Base-by-base conservation (phyloP, 805 yeast species). In the Starmerella floris region DNA sequence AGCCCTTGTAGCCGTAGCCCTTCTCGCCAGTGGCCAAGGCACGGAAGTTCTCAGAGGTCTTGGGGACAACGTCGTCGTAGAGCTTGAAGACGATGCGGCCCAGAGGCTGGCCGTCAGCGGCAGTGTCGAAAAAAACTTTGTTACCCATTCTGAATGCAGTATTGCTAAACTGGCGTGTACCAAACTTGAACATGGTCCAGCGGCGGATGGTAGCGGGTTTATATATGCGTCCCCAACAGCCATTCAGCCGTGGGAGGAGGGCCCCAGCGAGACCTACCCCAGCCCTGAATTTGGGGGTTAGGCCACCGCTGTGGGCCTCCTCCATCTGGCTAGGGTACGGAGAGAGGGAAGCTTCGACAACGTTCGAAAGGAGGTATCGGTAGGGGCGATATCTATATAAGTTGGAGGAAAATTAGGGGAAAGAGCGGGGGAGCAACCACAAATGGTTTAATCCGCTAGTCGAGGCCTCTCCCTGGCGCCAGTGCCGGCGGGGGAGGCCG, bases 41-140 rank as follows among this genome's bases (percentile, higher is more conserved):
- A 68, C 94, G 79, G 81, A 87, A 87, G 74, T 87, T 87, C 68
- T 82, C 93, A 54, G 93, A 79, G 51, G 96, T 87, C 76, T 84
- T 87, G 68, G 96, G 96, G 54, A 81, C 91, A 56, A 79, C 81
- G 61, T 82, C 87, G 71, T 80, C 76, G 77, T 78, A 84, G 62
- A 85, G 76, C 66, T 84, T 70, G 80, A 88, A 88, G 62, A 74
- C 72, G 60, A 88, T 69, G 69, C 84, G 79, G 60, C 94, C 94
- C 62, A 80, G 68, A 64, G 77, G 72, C 64, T 72, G 70, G 64
- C 83, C 87, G 69, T 79, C 74, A 55, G 80, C 81, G 59, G 87
- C 73, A 59, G 79, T 74, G 62, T 82, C 91, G 70, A 83, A 83
- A 72, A 68, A 82, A 59, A 81, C 88, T 62, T 76, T 53, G 56